A percentile compares a stretch with the other conserved stretches of the same genome.
These are phyloP conservation scores for Hypoxylon trugodes DNA, from an alignment of 495 filamentous ascomycete species.

Conservation along the genomic window DNA sequence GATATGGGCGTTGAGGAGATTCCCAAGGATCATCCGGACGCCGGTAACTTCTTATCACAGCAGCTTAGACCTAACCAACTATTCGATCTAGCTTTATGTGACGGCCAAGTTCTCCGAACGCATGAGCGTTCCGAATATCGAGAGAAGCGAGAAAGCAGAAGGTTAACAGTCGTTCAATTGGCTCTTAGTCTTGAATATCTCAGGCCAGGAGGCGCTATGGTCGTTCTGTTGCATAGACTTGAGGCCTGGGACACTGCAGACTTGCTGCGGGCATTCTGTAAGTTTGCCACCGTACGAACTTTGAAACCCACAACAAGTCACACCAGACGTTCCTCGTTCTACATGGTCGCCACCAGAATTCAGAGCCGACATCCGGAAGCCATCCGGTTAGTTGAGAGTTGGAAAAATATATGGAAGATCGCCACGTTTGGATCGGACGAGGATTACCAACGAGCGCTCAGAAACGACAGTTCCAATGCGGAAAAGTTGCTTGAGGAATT, in stretches of 20 bases:
- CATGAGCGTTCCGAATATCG: constrained; percentile 54
- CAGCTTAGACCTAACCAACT: constrained; percentile 36
- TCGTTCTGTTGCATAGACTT: constrained; percentile 61
- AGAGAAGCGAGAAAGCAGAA: constrained; percentile 50
- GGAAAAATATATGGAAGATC: constrained; percentile 55
- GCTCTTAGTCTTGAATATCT: constrained; percentile 59
- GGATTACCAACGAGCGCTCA: constrained; percentile 28
- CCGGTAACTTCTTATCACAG: constrained; percentile 47
- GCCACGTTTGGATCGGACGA: constrained; percentile 57
- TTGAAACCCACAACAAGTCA: constrained; percentile 60
- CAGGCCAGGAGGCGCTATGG: constrained; percentile 53
- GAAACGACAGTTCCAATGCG: constrained; percentile 27
- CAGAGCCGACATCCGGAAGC: constrained; percentile 46
- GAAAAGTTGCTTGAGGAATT: constrained; percentile 52
- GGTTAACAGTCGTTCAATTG: constrained; percentile 56
- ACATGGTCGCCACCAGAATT: constrained; percentile 62
- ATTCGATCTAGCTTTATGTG: constrained; percentile 66
- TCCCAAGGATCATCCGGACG: constrained; percentile 55
- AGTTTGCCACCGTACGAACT: constrained; percentile 55
- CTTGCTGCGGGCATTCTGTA: constrained; percentile 52
- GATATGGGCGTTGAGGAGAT: constrained; percentile 59
- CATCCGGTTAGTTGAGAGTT: constrained; percentile 45
- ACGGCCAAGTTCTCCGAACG: constrained; percentile 62
- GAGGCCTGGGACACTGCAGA: constrained; percentile 53
- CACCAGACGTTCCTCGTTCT: constrained; percentile 60